Conservation (phyloP, 176 grass and related monocot genomes). For the Eremochloa ophiuroides region DNA sequence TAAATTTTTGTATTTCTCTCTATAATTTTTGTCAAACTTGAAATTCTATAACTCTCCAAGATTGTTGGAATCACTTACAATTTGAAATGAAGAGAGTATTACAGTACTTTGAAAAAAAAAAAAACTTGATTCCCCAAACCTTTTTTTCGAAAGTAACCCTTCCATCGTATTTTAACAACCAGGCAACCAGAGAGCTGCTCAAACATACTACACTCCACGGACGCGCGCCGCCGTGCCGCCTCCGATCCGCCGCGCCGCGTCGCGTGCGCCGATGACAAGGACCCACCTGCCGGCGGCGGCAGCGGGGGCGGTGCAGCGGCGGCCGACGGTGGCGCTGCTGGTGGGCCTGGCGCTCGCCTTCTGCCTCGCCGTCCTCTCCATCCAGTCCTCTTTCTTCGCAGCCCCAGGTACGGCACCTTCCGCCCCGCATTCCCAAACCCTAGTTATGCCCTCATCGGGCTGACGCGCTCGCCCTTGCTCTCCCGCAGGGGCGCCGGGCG, state of each 20-base stretch:
- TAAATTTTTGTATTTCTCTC: no score
- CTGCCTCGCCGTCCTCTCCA: conserved; percentile 71
- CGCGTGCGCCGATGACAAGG: conserved; percentile 44
- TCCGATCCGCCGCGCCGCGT: not conserved
- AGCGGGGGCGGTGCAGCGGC: conserved; percentile 30
- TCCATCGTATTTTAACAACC: no score
- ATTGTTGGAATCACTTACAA: no score
- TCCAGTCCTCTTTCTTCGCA: conserved; percentile 84
- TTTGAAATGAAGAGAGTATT: no score
- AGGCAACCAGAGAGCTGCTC: no score
- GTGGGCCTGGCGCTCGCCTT: conserved; percentile 64
- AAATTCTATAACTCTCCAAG: no score
- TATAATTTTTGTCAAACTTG: no score
- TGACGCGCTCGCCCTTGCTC: not conserved
- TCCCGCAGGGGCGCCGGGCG: conserved; percentile 23
- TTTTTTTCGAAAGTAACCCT: no score
- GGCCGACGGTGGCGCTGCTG: conserved; percentile 66
- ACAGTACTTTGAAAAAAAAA: no score
- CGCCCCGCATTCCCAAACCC: not conserved
- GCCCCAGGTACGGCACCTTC: conserved; percentile 21
- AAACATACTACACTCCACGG: not conserved
- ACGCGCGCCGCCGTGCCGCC: not conserved
- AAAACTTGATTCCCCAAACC: no score
- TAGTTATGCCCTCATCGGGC: not conserved
- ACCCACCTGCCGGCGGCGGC: not conserved